A percentile compares a stretch with the other conserved stretches of the same genome.
Conservation (phyloP, 2,329 filamentous ascomycete species). For the Cyphellophora europaea region DNA sequence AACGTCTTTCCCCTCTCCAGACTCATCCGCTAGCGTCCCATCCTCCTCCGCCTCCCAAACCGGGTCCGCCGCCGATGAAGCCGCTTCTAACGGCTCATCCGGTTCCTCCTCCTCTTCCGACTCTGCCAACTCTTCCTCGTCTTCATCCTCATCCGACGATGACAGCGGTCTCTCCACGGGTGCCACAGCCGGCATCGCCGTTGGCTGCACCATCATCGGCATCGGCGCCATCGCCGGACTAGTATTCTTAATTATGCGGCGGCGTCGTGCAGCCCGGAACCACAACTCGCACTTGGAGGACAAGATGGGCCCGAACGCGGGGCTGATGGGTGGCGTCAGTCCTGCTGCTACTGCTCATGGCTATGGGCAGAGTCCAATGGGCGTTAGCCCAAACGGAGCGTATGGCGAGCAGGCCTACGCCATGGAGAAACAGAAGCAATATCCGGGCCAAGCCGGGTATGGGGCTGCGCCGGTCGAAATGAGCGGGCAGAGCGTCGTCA, state of each 20-base stretch:
- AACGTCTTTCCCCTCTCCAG: too few species aligned
- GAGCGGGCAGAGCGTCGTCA: neutral
- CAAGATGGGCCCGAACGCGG: too few species aligned
- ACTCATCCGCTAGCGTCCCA: too few species aligned
- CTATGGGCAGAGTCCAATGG: too few species aligned
- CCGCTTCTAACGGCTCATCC: neutral
- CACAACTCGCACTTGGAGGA: too few species aligned
- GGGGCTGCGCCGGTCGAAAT: neutral
- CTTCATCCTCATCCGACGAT: neutral
- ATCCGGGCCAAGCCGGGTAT: neutral
- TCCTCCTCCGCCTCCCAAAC: neutral
- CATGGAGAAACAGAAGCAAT: neutral
- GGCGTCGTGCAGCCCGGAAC: neutral
- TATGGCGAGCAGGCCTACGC: too few species aligned
- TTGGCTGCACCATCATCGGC: neutral
- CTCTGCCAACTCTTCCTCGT: neutral
- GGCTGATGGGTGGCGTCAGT: too few species aligned
- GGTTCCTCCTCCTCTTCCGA: neutral
- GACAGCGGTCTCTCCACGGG: constrained; percentile 4
- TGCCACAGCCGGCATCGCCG: constrained; percentile 2
- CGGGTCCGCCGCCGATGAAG: neutral
- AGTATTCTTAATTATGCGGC: constrained; percentile 1
- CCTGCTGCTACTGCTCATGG: too few species aligned
- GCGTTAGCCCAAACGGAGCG: too few species aligned
- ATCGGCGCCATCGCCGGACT: constrained; percentile 1